A percentile compares a stretch with the other conserved stretches of the same genome.
phyloP scores from a whole-genome alignment of 345 rosid species.

The Melaleuca quinquenervia region DNA sequence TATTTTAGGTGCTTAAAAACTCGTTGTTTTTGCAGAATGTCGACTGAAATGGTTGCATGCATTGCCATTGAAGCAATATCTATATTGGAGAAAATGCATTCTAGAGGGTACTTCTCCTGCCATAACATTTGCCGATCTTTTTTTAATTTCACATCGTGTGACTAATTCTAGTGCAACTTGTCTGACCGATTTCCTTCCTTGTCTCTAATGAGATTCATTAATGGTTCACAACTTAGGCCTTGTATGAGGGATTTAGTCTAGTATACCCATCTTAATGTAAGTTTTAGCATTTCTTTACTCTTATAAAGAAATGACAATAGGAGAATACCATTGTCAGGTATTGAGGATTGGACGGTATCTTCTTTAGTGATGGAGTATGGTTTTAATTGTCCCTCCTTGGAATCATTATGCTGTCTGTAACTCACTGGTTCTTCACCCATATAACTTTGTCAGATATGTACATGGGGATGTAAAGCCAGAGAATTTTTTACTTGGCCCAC shows the following conservation, averaged over 20 bases:
- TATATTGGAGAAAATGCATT: conserved; percentile 61
- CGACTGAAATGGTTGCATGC: conserved; percentile 76
- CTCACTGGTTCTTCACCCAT: background rate
- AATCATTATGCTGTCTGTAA: background rate
- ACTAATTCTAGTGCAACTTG: background rate
- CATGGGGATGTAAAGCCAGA: conserved; percentile 84
- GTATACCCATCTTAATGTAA: background rate
- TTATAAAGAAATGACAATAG: background rate
- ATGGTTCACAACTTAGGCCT: background rate
- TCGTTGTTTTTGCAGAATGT: conserved; percentile 38
- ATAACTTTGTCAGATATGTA: conserved; percentile 29
- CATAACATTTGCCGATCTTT: background rate
- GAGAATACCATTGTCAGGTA: background rate
- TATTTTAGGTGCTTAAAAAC: background rate
- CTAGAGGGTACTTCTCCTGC: conserved; percentile 37
- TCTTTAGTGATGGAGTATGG: background rate
- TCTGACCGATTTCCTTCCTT: background rate
- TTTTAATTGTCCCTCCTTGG: background rate
- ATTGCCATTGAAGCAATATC: conserved; percentile 74
- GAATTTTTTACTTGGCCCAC: conserved; percentile 61
- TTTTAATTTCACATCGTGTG: background rate
- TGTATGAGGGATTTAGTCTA: background rate
- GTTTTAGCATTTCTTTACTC: background rate
- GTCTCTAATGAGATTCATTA: background rate
- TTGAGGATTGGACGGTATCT: background rate